Conservation (phyloP, 169 alveolate genomes). For the Plasmodium relictum region DNA sequence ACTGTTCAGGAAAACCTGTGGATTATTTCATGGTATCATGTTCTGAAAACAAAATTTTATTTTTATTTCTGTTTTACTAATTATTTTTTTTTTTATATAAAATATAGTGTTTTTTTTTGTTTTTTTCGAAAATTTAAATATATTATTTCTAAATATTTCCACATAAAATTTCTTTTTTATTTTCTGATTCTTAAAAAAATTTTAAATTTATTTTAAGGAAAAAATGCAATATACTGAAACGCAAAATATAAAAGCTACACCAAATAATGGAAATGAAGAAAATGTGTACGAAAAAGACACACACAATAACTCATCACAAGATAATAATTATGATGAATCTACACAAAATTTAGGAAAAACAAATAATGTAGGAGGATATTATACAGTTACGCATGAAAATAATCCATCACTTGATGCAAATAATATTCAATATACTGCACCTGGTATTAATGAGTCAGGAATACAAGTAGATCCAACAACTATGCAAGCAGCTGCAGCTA, state of each 20-base stretch:
- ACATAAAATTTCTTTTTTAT: not conserved
- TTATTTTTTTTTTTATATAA: constrained; percentile 29
- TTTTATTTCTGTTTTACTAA: no score
- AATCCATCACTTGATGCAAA: constrained; percentile 45
- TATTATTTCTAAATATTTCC: constrained; percentile 7
- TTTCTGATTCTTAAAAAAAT: constrained; percentile 31
- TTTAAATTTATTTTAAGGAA: constrained; percentile 13
- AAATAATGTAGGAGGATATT: constrained; percentile 45
- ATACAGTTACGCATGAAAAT: constrained; percentile 60
- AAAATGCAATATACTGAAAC: constrained; percentile 49
- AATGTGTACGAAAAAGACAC: constrained; percentile 21
- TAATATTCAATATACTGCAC: constrained; percentile 60
- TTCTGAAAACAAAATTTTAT: constrained; percentile 28
- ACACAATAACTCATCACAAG: constrained; percentile 33
- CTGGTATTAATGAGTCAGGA: constrained; percentile 51
- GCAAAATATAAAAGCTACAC: constrained; percentile 48
- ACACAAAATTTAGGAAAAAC: constrained; percentile 21
- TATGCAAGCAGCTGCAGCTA: constrained; percentile 77
- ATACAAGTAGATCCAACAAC: constrained; percentile 61
- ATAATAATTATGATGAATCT: constrained; percentile 40
- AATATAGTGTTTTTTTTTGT: constrained; percentile 2
- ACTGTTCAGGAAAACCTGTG: constrained; percentile 53
- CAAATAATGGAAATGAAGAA: constrained; percentile 39
- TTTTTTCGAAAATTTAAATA: constrained; percentile 7
- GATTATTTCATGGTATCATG: not conserved